phyloP scores from a whole-genome alignment of 2,329 filamentous ascomycete genomes.

The Ascomycota sp. region DNA sequence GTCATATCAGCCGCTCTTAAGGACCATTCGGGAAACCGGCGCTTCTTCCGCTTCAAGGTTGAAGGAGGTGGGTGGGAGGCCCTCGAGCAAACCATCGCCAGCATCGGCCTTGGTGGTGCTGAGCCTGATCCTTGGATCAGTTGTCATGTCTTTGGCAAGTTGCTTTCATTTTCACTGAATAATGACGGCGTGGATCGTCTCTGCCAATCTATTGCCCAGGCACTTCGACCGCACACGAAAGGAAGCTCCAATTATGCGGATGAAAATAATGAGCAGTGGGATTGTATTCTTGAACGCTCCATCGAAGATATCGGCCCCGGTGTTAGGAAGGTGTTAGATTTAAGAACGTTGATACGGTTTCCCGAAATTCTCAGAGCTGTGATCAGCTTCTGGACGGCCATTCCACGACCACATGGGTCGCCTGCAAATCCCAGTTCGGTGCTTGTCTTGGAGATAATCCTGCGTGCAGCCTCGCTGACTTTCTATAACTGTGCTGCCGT shows the following conservation, averaged over 20 bases:
- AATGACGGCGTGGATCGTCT: constrained; percentile 54
- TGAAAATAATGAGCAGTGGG: constrained; percentile 17
- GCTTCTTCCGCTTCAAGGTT: constrained; percentile 64
- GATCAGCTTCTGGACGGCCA: constrained; percentile 42
- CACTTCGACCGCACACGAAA: constrained; percentile 12
- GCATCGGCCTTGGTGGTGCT: constrained; percentile 41
- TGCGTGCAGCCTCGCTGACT: constrained; percentile 36
- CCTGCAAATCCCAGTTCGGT: constrained; percentile 34
- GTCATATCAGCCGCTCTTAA: constrained; percentile 57
- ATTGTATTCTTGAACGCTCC: constrained; percentile 16
- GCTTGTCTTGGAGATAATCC: constrained; percentile 44
- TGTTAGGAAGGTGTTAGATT: constrained; percentile 27
- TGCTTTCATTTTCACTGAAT: constrained; percentile 63
- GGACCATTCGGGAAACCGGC: constrained; percentile 65
- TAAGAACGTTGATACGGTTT: constrained; percentile 33
- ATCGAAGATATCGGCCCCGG: constrained; percentile 15
- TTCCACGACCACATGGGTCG: constrained; percentile 25
- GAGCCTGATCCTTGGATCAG: constrained; percentile 48
- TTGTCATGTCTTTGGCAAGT: constrained; percentile 60
- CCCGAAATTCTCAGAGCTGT: constrained; percentile 42
- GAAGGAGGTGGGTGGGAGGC: constrained; percentile 61
- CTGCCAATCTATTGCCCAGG: constrained; percentile 32
- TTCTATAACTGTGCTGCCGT: constrained; percentile 49
- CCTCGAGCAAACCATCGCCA: constrained; percentile 51
- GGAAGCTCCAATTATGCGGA: constrained; percentile 8